phyloP scores from a whole-genome alignment of 768 basidiomycete genomes.

The Fomitopsis pulvina region DNA sequence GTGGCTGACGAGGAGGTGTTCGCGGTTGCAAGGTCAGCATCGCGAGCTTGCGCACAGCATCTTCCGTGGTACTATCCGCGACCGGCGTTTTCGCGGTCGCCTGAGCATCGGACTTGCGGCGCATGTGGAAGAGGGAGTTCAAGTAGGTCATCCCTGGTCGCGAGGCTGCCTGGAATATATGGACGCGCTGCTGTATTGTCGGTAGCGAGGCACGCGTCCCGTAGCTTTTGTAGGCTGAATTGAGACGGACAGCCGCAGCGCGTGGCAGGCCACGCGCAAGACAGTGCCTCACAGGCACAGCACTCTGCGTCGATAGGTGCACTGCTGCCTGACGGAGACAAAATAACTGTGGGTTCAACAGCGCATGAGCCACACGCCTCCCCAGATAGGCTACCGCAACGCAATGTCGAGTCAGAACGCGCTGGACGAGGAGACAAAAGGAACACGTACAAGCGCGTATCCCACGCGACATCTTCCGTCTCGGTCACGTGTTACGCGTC shows the following conservation, averaged over 20 bases:
- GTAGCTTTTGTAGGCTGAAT: background rate
- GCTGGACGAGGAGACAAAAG: background rate
- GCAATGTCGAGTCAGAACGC: background rate
- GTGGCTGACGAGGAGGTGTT: background rate
- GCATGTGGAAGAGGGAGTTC: constrained; percentile 10
- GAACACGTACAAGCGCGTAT: background rate
- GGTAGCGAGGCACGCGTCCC: background rate
- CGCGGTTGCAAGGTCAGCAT: background rate
- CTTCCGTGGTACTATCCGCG: background rate
- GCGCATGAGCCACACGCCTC: background rate
- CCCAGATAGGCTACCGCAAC: background rate
- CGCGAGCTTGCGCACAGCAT: constrained; percentile 1
- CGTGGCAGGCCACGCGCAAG: background rate
- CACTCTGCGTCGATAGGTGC: background rate
- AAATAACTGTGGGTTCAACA: background rate
- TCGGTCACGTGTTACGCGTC: background rate
- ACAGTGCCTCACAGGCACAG: background rate
- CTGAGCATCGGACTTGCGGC: constrained; percentile 5
- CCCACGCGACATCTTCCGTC: background rate
- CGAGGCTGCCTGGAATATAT: background rate
- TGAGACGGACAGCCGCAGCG: background rate
- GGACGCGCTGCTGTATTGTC: background rate
- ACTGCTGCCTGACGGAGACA: background rate
- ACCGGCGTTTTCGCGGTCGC: background rate
- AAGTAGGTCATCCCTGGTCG: constrained; percentile 3